A percentile compares a stretch with the other conserved stretches of the same genome.
Conservation (phyloP, 768 basidiomycete species). For the Xerocomellus dryophilus region DNA sequence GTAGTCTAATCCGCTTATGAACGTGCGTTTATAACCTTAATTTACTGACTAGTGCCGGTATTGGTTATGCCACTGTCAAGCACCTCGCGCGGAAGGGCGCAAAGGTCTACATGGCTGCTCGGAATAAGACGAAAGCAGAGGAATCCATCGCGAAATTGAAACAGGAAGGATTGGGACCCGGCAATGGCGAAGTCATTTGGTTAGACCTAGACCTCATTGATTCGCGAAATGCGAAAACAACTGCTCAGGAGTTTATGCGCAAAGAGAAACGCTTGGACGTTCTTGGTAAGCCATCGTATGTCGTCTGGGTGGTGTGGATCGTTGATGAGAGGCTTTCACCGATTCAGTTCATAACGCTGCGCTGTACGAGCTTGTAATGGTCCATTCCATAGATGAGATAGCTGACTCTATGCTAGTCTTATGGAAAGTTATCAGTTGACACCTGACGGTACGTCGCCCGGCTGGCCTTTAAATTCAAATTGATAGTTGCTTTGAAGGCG, state of each 20-base stretch:
- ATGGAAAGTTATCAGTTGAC: slow-evolving; percentile 20
- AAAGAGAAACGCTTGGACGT: slow-evolving; percentile 55
- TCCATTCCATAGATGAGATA: background rate
- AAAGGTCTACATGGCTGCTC: slow-evolving; percentile 57
- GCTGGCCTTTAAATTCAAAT: background rate
- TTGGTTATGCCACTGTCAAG: slow-evolving; percentile 51
- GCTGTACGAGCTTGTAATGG: slow-evolving; percentile 32
- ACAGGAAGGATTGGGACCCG: slow-evolving; percentile 41
- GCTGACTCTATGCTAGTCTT: slow-evolving; percentile 17
- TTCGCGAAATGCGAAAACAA: slow-evolving; percentile 43
- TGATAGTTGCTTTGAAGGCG: slow-evolving; percentile 27
- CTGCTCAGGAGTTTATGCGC: slow-evolving; percentile 48
- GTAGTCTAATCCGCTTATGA: background rate
- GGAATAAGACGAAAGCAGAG: slow-evolving; percentile 44
- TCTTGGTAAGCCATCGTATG: slow-evolving; percentile 36
- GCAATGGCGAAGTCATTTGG: slow-evolving; percentile 47
- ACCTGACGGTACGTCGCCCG: slow-evolving; percentile 24
- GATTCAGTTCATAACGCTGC: slow-evolving; percentile 55
- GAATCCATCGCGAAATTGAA: slow-evolving; percentile 48
- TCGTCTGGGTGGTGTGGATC: background rate
- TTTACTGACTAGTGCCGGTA: slow-evolving; percentile 38
- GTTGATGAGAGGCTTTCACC: background rate
- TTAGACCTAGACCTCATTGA: slow-evolving; percentile 51
- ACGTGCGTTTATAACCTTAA: too few species aligned
- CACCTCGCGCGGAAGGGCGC: slow-evolving; percentile 53